Conservation (phyloP, 1,284 basidiomycete genomes). For the Paramarasmius palmivorus region DNA sequence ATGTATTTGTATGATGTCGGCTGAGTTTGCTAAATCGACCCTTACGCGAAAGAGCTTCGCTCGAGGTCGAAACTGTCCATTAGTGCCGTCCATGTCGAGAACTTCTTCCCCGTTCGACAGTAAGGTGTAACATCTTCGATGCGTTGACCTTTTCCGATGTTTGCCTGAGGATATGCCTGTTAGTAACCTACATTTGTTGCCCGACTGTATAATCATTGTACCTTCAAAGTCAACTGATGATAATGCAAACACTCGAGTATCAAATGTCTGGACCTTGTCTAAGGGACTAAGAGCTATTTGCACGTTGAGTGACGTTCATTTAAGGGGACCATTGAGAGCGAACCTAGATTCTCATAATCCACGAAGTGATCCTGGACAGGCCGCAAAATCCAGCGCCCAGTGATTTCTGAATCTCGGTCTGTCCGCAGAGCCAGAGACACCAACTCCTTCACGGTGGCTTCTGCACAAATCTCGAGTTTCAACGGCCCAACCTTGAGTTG, state of each 20-base stretch:
- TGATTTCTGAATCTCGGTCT: conserved; percentile 10
- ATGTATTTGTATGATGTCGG: too few relatives aligned
- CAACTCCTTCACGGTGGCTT: conserved; percentile 7
- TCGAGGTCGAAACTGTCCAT: too few relatives aligned
- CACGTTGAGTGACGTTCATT: background rate
- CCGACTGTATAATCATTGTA: background rate
- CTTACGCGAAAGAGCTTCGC: too few relatives aligned
- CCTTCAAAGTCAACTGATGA: background rate
- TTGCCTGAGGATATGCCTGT: too few relatives aligned
- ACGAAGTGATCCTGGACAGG: conserved; percentile 6
- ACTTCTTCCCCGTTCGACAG: too few relatives aligned
- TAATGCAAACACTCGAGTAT: conserved; percentile 3
- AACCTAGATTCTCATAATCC: conserved; percentile 9
- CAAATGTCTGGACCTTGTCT: conserved; percentile 7
- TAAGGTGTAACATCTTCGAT: too few relatives aligned
- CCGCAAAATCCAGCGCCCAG: conserved; percentile 3
- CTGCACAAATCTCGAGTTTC: conserved; percentile 1
- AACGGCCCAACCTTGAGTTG: background rate
- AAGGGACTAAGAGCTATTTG: conserved; percentile 5
- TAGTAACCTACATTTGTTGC: too few relatives aligned
- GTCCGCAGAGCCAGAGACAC: too few relatives aligned
- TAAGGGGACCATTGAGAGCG: background rate
- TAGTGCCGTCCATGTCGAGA: background rate
- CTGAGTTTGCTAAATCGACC: too few relatives aligned
- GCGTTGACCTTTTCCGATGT: too few relatives aligned